Conservation (phyloP, 2,329 filamentous ascomycete species). For the Fonsecaea erecta region DNA sequence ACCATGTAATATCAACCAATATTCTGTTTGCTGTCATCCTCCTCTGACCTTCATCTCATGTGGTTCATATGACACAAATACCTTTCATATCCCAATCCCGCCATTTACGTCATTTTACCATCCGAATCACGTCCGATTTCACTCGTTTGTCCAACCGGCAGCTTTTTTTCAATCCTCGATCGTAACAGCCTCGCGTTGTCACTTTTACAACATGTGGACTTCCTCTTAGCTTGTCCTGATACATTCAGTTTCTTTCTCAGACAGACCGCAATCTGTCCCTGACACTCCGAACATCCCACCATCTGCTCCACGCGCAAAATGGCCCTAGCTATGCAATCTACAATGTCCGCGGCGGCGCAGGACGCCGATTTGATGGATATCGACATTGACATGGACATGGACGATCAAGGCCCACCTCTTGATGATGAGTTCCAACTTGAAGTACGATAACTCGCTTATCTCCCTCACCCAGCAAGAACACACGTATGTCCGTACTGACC, state of each 20-base stretch:
- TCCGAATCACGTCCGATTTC: not conserved
- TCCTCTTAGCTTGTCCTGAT: not conserved
- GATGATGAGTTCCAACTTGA: slow-evolving; percentile 37
- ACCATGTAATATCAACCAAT: slow-evolving; percentile 13
- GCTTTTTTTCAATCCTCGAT: not conserved
- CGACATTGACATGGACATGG: slow-evolving; percentile 39
- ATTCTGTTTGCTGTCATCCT: not conserved
- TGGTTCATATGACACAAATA: not conserved
- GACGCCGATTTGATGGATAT: slow-evolving; percentile 38
- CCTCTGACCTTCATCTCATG: not conserved
- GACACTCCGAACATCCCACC: not conserved
- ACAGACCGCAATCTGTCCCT: not conserved
- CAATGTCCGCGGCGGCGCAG: slow-evolving; percentile 24
- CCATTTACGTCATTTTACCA: not conserved
- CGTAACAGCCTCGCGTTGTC: slow-evolving; percentile 7
- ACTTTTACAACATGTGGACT: not conserved
- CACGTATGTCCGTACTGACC: slow-evolving; percentile 23
- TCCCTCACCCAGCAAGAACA: not conserved
- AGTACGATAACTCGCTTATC: slow-evolving; percentile 29
- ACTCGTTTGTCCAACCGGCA: not conserved
- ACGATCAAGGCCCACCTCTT: slow-evolving; percentile 32
- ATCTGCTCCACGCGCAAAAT: slow-evolving; percentile 17
- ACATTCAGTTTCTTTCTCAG: not conserved
- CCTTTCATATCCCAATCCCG: not conserved
- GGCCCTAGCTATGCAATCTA: slow-evolving; percentile 34